Evolutionary conservation across 1,284 basidiomycete species (phyloP).

Genomic region (Schizophyllum amplum): DNA sequence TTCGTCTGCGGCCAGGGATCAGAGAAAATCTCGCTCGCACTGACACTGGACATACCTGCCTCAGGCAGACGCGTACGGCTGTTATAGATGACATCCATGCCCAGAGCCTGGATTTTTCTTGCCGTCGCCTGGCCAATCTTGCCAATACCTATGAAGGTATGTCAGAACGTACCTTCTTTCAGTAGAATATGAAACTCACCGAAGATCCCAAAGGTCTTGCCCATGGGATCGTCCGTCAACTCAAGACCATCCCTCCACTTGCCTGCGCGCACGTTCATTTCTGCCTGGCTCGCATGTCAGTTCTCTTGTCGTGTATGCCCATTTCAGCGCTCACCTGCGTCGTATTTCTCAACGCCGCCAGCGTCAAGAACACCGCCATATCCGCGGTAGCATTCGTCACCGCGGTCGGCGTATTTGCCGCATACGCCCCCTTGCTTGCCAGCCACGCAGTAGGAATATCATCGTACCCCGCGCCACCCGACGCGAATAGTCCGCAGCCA

Average conservation of each 20-base stretch:
- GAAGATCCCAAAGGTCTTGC: slow-evolving; percentile 13
- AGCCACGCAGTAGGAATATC: slow-evolving; percentile 11
- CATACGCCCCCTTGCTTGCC: slow-evolving; percentile 11
- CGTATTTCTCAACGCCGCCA: slow-evolving; percentile 4
- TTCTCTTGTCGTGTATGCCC: neutral
- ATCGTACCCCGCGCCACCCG: slow-evolving; percentile 15
- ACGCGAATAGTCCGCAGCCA: neutral
- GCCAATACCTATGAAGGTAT: slow-evolving; percentile 4
- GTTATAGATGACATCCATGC: slow-evolving; percentile 15
- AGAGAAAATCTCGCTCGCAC: neutral
- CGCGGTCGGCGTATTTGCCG: slow-evolving; percentile 15
- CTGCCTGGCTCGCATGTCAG: slow-evolving; percentile 9
- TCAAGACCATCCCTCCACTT: slow-evolving; percentile 7
- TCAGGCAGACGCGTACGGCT: slow-evolving; percentile 10
- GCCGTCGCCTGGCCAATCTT: slow-evolving; percentile 13
- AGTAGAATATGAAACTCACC: neutral
- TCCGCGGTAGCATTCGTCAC: slow-evolving; percentile 14
- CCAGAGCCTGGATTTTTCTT: slow-evolving; percentile 12
- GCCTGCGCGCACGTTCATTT: slow-evolving; percentile 10
- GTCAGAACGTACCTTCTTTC: no score
- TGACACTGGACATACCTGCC: neutral
- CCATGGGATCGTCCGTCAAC: neutral
- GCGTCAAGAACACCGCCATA: slow-evolving; percentile 14
- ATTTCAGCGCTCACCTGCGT: neutral
- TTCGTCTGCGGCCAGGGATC: slow-evolving; percentile 5